phyloP scores from a whole-genome alignment of 1,139 yeast species.

The Suhomyces bribrorum region DNA sequence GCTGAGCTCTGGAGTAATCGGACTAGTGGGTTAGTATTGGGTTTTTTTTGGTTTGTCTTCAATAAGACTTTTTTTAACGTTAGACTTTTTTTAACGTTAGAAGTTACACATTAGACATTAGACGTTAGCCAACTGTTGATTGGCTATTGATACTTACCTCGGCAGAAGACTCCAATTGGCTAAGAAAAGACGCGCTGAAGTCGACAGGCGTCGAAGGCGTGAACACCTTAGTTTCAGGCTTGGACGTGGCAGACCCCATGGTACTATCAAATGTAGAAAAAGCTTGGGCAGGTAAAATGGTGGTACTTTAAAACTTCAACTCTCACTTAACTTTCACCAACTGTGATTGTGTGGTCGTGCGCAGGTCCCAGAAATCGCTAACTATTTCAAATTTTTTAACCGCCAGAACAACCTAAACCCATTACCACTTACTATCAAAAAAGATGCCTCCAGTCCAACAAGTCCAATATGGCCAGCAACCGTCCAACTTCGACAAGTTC shows the following conservation, averaged over 20 bases:
- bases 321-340: not conserved
- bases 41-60: too few relatives aligned
- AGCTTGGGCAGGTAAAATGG: too few relatives aligned
- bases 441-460: constrained; percentile 86
- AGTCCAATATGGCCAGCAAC: constrained; percentile 72
- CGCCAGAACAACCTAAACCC: not conserved
- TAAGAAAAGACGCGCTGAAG: constrained; percentile 66
- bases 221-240: constrained; percentile 65
- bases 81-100: too few relatives aligned
- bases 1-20: constrained; percentile 79
- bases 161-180: constrained; percentile 68
- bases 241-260: constrained; percentile 61
- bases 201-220: constrained; percentile 75
- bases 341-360: constrained; percentile 12
- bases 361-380: too few relatives aligned
- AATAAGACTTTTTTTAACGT: too few relatives aligned
- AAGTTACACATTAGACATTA: too few relatives aligned
- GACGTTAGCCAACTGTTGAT: not conserved
- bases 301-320: too few relatives aligned
- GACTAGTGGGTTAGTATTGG: constrained; percentile 44
- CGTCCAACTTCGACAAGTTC: constrained; percentile 90
- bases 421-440: not conserved
- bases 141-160: constrained; percentile 45
- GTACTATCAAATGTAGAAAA: too few relatives aligned
- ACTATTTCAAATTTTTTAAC: not conserved